Evolutionary conservation across 306 rosid species (phyloP).

Genomic region (Adenanthera pavonina): DNA sequence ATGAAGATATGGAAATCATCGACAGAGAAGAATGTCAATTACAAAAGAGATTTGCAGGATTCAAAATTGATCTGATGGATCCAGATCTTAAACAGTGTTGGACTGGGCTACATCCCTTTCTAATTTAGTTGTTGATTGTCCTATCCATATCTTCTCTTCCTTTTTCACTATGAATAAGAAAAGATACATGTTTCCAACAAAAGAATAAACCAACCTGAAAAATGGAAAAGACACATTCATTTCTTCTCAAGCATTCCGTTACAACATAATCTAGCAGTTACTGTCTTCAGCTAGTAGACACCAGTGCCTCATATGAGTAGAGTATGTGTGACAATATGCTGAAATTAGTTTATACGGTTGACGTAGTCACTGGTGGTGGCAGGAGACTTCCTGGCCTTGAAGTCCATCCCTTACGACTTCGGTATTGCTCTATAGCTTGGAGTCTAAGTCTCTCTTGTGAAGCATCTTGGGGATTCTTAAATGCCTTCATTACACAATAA

Average conservation of each 20-base stretch:
- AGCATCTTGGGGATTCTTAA: slow-evolving; percentile 66
- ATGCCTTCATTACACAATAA: slow-evolving; percentile 55
- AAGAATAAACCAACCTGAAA: slow-evolving; percentile 33
- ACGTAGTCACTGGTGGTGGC: slow-evolving; percentile 43
- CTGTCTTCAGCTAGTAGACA: neutral
- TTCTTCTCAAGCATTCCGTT: slow-evolving; percentile 12
- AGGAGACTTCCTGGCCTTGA: slow-evolving; percentile 83
- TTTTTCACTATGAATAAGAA: neutral
- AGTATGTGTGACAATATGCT: slow-evolving; percentile 21
- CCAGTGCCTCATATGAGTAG: neutral
- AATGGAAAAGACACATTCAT: neutral
- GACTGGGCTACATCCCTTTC: neutral
- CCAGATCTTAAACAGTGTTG: neutral
- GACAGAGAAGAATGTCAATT: neutral
- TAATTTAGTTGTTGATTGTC: neutral
- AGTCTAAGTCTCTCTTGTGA: slow-evolving; percentile 84
- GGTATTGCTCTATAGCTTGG: slow-evolving; percentile 81
- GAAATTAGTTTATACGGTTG: slow-evolving; percentile 33
- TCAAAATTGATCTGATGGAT: neutral
- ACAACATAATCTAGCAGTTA: neutral
- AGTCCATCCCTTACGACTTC: slow-evolving; percentile 79
- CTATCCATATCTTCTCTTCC: neutral
- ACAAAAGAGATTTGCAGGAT: neutral
- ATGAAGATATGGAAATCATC: neutral
- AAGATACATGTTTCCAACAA: neutral